These are phyloP conservation scores for Fistulifera pelliculosa DNA, from an alignment of 108 stramenopile genomes.

Conservation along the genomic window DNA sequence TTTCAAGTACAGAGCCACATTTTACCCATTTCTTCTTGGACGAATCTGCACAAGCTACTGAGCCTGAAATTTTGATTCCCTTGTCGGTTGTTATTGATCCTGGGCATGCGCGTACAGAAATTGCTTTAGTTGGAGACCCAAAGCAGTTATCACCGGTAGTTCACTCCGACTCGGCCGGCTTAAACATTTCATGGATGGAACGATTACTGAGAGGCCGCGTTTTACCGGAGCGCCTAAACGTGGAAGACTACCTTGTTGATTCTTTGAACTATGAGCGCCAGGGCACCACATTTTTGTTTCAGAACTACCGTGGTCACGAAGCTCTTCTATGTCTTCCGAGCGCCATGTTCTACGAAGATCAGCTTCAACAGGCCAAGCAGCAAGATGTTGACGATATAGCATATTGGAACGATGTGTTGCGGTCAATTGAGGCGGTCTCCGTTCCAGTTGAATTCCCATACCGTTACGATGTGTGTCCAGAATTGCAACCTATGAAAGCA, in stretches of 20 bases:
- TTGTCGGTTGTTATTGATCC: slow-evolving; percentile 60
- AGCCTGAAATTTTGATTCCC: slow-evolving; percentile 57
- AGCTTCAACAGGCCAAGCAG: slow-evolving; percentile 29
- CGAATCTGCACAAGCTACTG: slow-evolving; percentile 74
- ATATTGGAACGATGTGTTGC: slow-evolving; percentile 30
- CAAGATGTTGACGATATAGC: slow-evolving; percentile 2
- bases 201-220: slow-evolving; percentile 50
- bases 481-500: slow-evolving; percentile 20
- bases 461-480: slow-evolving; percentile 1
- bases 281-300: slow-evolving; percentile 41
- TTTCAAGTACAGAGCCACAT: slow-evolving; percentile 11
- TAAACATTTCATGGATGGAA: slow-evolving; percentile 51
- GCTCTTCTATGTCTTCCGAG: slow-evolving; percentile 54
- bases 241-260: slow-evolving; percentile 1
- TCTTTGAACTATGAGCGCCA: slow-evolving; percentile 29
- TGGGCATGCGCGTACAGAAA: slow-evolving; percentile 37
- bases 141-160: slow-evolving; percentile 45
- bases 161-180: slow-evolving; percentile 24
- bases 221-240: slow-evolving; percentile 4
- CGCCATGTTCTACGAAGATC: slow-evolving; percentile 54
- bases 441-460: slow-evolving; percentile 4
- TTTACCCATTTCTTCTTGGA: slow-evolving; percentile 73
- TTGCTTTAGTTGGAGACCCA: slow-evolving; percentile 59
- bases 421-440: slow-evolving; percentile 38
- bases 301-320: slow-evolving; percentile 59